These are phyloP conservation scores for Leccinum ochraceum DNA, from an alignment of 768 basidiomycete genomes.

Conservation along the genomic window DNA sequence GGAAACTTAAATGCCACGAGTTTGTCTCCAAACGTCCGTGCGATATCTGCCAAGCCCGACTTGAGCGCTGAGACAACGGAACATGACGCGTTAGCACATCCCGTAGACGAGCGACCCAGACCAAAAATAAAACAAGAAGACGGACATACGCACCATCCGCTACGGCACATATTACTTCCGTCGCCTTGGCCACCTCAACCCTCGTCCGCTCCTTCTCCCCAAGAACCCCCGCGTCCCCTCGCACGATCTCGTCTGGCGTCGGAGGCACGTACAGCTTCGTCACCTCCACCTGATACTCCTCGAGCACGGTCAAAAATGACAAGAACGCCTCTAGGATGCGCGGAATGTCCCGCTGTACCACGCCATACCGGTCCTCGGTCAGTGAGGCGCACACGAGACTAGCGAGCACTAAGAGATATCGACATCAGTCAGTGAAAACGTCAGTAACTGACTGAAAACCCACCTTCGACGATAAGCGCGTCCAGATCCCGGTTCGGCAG, in stretches of 20 bases:
- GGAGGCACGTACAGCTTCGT: conserved; percentile 41
- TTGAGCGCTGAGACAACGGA: conserved; percentile 47
- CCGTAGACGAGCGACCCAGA: neutral
- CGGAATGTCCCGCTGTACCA: conserved; percentile 84
- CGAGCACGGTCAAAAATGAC: conserved; percentile 64
- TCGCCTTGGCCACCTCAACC: conserved; percentile 55
- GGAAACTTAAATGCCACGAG: conserved; percentile 78
- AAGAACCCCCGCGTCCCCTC: conserved; percentile 35
- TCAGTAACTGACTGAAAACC: neutral
- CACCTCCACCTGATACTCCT: conserved; percentile 61
- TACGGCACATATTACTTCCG: conserved; percentile 53
- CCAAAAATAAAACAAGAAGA: neutral
- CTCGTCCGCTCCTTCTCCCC: conserved; percentile 39
- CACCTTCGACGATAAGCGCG: conserved; percentile 62
- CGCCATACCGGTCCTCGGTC: conserved; percentile 77
- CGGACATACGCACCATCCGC: conserved; percentile 55
- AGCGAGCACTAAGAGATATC: conserved; percentile 45
- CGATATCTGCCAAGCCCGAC: conserved; percentile 63
- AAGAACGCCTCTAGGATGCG: conserved; percentile 77
- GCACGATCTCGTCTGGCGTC: conserved; percentile 33
- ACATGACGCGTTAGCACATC: neutral
- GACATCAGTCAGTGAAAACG: neutral
- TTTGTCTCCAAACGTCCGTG: conserved; percentile 73
- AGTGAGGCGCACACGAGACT: conserved; percentile 71
- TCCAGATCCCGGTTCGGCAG: conserved; percentile 66